Conservation (phyloP, 495 filamentous ascomycete species). For the Penicillium canariense region DNA sequence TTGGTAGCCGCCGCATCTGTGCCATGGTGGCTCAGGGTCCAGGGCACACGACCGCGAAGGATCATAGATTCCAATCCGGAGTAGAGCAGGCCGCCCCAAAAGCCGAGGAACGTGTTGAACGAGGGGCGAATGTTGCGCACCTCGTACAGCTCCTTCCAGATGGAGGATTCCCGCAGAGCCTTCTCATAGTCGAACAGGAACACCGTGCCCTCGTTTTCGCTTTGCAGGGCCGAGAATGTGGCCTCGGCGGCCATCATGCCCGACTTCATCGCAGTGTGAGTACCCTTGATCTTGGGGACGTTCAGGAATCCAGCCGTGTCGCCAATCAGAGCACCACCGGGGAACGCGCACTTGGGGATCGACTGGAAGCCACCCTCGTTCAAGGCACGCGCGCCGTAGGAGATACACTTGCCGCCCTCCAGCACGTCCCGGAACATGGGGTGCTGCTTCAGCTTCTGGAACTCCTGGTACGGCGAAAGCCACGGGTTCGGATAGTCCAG, state of each 20-base stretch:
- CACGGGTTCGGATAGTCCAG: slow-evolving; percentile 97
- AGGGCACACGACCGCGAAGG: slow-evolving; percentile 79
- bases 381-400: slow-evolving; percentile 89
- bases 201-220: slow-evolving; percentile 61
- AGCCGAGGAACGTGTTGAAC: slow-evolving; percentile 79
- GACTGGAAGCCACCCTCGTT: slow-evolving; percentile 98
- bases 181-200: slow-evolving; percentile 97
- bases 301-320: slow-evolving; percentile 97
- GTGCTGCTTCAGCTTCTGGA: slow-evolving; percentile 98
- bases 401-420: slow-evolving; percentile 94
- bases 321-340: slow-evolving; percentile 91
- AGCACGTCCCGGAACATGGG: slow-evolving; percentile 78
- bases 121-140: slow-evolving; percentile 97
- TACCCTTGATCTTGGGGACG: slow-evolving; percentile 97
- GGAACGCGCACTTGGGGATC: slow-evolving; percentile 94
- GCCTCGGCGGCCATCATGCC: slow-evolving; percentile 97
- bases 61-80: slow-evolving; percentile 90
- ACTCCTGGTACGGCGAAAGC: slow-evolving; percentile 92
- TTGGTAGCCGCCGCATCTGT: slow-evolving; percentile 69
- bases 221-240: slow-evolving; percentile 68
- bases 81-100: slow-evolving; percentile 88
- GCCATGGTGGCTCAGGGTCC: slow-evolving; percentile 85
- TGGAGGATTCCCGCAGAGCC: slow-evolving; percentile 74
- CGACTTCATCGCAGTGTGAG: slow-evolving; percentile 95
- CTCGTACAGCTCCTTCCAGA: slow-evolving; percentile 92